Evolutionary conservation across 352 stramenopile species (phyloP).

Genomic region (Phytophthora gonapodyides): DNA sequence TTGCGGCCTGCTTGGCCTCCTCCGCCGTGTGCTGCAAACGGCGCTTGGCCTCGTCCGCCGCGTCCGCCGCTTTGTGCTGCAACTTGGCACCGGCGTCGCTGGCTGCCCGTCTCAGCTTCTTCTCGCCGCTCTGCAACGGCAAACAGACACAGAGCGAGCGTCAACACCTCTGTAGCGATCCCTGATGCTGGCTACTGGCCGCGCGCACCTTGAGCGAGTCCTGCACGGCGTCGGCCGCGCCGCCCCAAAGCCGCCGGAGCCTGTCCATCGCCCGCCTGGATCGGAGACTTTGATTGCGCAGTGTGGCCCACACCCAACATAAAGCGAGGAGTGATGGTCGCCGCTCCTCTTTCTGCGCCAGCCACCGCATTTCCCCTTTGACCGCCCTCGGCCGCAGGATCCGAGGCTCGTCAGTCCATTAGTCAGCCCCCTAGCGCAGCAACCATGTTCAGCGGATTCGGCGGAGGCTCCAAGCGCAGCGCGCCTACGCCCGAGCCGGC

Average conservation of each 20-base stretch:
- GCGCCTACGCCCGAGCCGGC: constrained; percentile 32
- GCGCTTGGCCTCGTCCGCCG: constrained; percentile 22
- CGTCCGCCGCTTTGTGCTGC: constrained; percentile 6
- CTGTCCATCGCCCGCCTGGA: constrained; percentile 29
- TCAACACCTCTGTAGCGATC: neutral
- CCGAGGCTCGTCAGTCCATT: constrained; percentile 1
- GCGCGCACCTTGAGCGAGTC: constrained; percentile 30
- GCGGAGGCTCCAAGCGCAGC: constrained; percentile 39
- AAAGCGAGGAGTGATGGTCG: constrained; percentile 21
- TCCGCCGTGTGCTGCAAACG: constrained; percentile 17
- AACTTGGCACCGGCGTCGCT: constrained; percentile 15
- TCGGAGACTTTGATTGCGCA: constrained; percentile 3
- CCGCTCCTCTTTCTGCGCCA: neutral
- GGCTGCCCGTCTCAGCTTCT: constrained; percentile 20
- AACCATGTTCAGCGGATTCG: constrained; percentile 77
- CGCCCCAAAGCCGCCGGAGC: constrained; percentile 25
- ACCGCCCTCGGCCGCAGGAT: constrained; percentile 20
- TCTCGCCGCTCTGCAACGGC: constrained; percentile 15
- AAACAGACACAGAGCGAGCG: neutral
- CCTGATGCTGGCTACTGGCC: neutral
- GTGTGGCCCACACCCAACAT: constrained; percentile 14
- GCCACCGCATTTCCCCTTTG: constrained; percentile 28
- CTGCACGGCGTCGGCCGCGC: constrained; percentile 30
- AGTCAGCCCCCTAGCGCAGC: neutral
- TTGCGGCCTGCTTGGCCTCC: constrained; percentile 16